Conservation (phyloP, 192 early-diverging fungal genomes). For the Podila verticillata region DNA sequence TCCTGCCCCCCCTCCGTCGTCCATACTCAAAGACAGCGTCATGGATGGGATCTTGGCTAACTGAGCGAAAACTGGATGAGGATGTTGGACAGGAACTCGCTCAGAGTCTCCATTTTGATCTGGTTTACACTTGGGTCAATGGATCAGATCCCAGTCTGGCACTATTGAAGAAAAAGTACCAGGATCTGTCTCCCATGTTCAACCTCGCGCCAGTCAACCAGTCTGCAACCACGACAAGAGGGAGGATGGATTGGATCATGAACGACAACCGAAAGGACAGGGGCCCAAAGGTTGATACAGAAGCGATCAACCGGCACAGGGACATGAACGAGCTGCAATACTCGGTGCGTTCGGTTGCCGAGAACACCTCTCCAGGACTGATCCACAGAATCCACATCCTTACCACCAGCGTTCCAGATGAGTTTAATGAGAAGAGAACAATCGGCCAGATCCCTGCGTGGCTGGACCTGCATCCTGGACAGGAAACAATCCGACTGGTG, state of each 20-base stretch:
- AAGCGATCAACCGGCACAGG: conserved; percentile 25
- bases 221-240: neutral
- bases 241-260: neutral
- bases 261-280: neutral
- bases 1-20: too few species aligned
- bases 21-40: too few species aligned
- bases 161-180: conserved; percentile 16
- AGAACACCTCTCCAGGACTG: conserved; percentile 13
- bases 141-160: conserved; percentile 26
- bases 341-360: conserved; percentile 44
- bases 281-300: neutral
- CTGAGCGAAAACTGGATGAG: too few species aligned
- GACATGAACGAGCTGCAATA: conserved; percentile 51
- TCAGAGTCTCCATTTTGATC: conserved; percentile 15
- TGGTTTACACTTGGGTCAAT: conserved; percentile 59
- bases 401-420: conserved; percentile 27
- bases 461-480: conserved; percentile 13
- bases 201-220: neutral
- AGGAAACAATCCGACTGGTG: conserved; percentile 9
- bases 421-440: neutral
- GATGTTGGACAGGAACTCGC: too few species aligned
- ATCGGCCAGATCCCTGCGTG: conserved; percentile 21
- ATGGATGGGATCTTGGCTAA: too few species aligned
- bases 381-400: conserved; percentile 34
- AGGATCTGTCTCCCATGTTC: conserved; percentile 11